phyloP scores from a whole-genome alignment of 176 grass and related monocot species.

The Phragmites australis region DNA sequence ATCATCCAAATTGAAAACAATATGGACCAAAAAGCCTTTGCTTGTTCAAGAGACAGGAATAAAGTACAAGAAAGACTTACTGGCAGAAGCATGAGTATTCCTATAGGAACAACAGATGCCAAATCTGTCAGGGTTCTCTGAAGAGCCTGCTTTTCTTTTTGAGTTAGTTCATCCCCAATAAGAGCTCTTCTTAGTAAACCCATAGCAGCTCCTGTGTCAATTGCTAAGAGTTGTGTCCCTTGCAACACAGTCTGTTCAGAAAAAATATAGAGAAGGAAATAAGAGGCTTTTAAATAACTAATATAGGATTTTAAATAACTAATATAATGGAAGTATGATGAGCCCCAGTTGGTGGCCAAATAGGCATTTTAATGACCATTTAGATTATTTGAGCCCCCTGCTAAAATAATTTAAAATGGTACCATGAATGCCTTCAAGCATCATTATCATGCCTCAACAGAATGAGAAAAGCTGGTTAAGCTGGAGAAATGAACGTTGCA shows the following conservation, averaged over 20 bases:
- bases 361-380: neutral
- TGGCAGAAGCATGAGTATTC: conserved; percentile 98
- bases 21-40: conserved; percentile 5
- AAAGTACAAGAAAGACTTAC: conserved; percentile 60
- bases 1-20: conserved; percentile 38
- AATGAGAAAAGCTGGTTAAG: conserved; percentile 7
- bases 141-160: conserved; percentile 97
- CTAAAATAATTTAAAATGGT: conserved; percentile 3
- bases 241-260: conserved; percentile 82
- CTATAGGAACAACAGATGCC: conserved; percentile 98
- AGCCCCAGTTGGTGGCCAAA: neutral
- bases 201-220: conserved; percentile 83
- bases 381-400: neutral
- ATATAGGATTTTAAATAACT: neutral
- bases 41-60: conserved; percentile 14
- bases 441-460: neutral
- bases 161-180: conserved; percentile 91
- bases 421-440: conserved; percentile 24
- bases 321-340: neutral
- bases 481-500: neutral
- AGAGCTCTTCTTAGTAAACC: conserved; percentile 84
- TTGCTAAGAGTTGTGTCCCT: conserved; percentile 90
- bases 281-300: conserved; percentile 10
- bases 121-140: conserved; percentile 96
- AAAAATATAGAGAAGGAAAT: conserved; percentile 23